Evolutionary conservation across 805 yeast species (phyloP).

Genomic region (Yarrowia divulgata): DNA sequence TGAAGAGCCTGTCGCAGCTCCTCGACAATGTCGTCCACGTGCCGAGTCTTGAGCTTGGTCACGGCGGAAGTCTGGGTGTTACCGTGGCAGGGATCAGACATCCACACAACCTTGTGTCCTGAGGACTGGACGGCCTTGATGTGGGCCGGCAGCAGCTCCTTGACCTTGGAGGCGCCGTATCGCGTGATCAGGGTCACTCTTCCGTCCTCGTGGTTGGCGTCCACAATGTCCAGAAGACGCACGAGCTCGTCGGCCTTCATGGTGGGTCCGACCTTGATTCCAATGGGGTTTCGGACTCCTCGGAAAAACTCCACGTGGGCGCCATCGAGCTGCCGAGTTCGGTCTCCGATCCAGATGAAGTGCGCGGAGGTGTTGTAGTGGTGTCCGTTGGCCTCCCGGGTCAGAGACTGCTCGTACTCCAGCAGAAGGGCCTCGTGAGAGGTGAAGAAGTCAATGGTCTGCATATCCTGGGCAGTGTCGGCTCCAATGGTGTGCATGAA

Average conservation of each 20-base stretch:
- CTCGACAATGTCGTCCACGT: constrained; percentile 54
- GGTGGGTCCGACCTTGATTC: constrained; percentile 56
- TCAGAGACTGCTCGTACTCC: constrained; percentile 54
- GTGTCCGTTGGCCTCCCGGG: constrained; percentile 48
- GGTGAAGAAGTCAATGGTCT: constrained; percentile 53
- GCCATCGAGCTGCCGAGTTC: constrained; percentile 55
- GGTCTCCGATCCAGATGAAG: constrained; percentile 56
- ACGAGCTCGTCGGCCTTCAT: constrained; percentile 53
- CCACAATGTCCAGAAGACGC: constrained; percentile 52
- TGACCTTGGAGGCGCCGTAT: constrained; percentile 53
- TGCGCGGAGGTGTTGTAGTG: constrained; percentile 56
- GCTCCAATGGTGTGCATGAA: constrained; percentile 55
- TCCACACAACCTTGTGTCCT: constrained; percentile 55
- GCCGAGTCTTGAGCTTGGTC: constrained; percentile 53
- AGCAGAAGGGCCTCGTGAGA: constrained; percentile 55
- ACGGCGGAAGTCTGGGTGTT: constrained; percentile 53
- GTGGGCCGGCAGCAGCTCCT: constrained; percentile 51
- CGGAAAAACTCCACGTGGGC: constrained; percentile 58
- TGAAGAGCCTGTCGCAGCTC: constrained; percentile 52
- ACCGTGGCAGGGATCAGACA: constrained; percentile 57
- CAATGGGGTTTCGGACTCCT: constrained; percentile 55
- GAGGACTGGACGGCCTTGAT: constrained; percentile 52
- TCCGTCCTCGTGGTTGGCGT: constrained; percentile 52
- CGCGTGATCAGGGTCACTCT: constrained; percentile 55
- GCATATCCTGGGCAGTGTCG: constrained; percentile 46